A percentile compares a stretch with the other conserved stretches of the same genome.
phyloP scores from a whole-genome alignment of 805 yeast species.

The Saccharomycopsis sp. region DNA sequence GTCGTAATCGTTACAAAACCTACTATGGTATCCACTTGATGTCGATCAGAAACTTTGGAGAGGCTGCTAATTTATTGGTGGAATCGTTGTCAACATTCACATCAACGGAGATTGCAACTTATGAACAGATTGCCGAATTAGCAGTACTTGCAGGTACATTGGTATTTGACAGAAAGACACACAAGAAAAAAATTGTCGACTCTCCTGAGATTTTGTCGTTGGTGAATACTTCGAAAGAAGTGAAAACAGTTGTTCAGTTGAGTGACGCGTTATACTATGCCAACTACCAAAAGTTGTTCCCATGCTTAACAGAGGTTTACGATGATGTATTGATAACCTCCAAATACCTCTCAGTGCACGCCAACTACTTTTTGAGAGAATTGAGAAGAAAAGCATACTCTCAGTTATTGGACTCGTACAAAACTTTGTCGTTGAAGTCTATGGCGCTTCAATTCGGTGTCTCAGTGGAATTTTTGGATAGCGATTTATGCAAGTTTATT shows the following conservation, averaged over 20 bases:
- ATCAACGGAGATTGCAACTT: constrained; percentile 78
- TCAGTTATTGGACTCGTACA: constrained; percentile 89
- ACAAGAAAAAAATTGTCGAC: constrained; percentile 79
- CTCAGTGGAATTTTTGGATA: constrained; percentile 76
- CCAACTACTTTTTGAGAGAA: constrained; percentile 80
- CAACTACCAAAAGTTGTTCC: constrained; percentile 74
- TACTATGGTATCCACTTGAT: constrained; percentile 76
- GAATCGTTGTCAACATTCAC: constrained; percentile 95
- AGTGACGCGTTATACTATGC: constrained; percentile 84
- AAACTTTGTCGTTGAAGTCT: constrained; percentile 76
- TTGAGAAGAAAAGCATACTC: constrained; percentile 92
- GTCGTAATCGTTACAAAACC: constrained; percentile 89
- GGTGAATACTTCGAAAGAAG: constrained; percentile 55
- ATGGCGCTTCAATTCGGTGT: constrained; percentile 95
- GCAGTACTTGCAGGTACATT: constrained; percentile 85
- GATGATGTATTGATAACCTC: constrained; percentile 58
- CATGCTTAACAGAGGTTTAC: constrained; percentile 65
- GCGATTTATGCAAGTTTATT: constrained; percentile 79
- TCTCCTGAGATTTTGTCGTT: constrained; percentile 88
- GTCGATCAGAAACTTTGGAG: constrained; percentile 78
- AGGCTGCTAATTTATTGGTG: constrained; percentile 75
- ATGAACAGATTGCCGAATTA: constrained; percentile 82
- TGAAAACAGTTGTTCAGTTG: constrained; percentile 74
- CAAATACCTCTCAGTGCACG: constrained; percentile 65
- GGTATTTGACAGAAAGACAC: constrained; percentile 67